These are phyloP conservation scores for Aspergillus sp. DNA, from an alignment of 2,329 filamentous ascomycete genomes.

Conservation along the genomic window DNA sequence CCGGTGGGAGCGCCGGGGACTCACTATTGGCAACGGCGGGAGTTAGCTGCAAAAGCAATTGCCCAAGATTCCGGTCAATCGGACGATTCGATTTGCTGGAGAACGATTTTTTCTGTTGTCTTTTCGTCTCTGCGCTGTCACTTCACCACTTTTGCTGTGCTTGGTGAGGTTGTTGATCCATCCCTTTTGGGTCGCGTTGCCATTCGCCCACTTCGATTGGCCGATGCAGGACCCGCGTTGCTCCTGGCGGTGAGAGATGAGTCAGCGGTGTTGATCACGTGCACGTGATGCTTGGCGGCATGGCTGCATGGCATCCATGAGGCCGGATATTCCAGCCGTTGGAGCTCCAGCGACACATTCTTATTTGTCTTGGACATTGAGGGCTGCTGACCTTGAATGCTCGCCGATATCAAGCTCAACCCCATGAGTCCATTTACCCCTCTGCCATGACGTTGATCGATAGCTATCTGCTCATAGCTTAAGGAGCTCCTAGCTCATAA, in stretches of 20 bases:
- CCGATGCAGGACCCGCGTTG: slow-evolving; percentile 2
- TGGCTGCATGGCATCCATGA: slow-evolving; percentile 13
- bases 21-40: slow-evolving; percentile 13
- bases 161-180: slow-evolving; percentile 30
- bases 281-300: slow-evolving; percentile 6
- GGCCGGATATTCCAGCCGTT: neutral
- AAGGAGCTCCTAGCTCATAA: neutral
- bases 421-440: neutral
- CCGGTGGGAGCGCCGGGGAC: slow-evolving; percentile 16
- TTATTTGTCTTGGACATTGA: neutral
- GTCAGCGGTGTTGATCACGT: slow-evolving; percentile 18
- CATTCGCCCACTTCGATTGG: slow-evolving; percentile 28
- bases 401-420: neutral
- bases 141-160: slow-evolving; percentile 11
- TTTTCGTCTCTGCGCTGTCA: slow-evolving; percentile 38
- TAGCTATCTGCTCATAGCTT: neutral
- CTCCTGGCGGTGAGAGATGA: slow-evolving; percentile 25
- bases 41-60: slow-evolving; percentile 14
- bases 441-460: neutral
- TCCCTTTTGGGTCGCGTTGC: slow-evolving; percentile 38
- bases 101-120: slow-evolving; percentile 25
- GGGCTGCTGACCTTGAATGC: neutral
- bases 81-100: slow-evolving; percentile 45
- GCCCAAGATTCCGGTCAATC: slow-evolving; percentile 26
- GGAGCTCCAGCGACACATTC: neutral